Evolutionary conservation across 31 red algal genomes (phyloP), one percentile per base, ranked within the genome.

Genomic region (Asparagopsis taxiformis): DNA sequence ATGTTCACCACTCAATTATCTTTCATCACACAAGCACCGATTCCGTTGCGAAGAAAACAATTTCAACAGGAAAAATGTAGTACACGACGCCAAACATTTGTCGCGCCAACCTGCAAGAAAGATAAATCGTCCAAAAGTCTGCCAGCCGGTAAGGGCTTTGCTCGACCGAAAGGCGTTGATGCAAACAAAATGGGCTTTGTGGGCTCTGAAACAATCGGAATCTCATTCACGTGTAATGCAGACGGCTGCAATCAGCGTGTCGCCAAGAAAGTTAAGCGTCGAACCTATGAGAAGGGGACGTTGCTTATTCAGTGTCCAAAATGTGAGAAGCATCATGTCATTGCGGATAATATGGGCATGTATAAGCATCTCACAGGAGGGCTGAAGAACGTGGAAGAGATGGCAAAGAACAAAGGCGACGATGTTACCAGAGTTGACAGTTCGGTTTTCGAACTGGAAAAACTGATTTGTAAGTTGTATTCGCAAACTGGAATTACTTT

Each of bases 331-430:
- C 68, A 79, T 62, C 92, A 95, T 72, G 64, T 95, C 51, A 89
- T 95, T 73, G 92, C 92, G 2, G 92, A 95, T 48, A 95, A 95
- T 30, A 79, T 74, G 39, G 92, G 92, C 1, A 73, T 82, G 71
- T 95, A 80, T 54, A 43, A 75, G 28, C 73, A 77, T 2, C 53
- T 89, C 19, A 85, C 92, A 5, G 84, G 92, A 1, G 78, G 83
- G 1, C 61, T 43, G 33, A 84, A 74, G 65, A 92, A 92, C 37
- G 66, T 92, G 4, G 89, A 92, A 31, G 89, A 92, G 52, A 84
- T 92, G 48, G 89, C 80, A 22, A 89, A 72, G 65, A 53, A 36
- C 31, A 55, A 30, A 1, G 89, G 89, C 0, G 64, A 48, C 64
- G 32, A 55, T 38, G 56, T 92, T 9, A 92, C 79, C 11, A 46